Conservation (phyloP, 148 eudicot species). For the Fagopyrum tataricum region DNA sequence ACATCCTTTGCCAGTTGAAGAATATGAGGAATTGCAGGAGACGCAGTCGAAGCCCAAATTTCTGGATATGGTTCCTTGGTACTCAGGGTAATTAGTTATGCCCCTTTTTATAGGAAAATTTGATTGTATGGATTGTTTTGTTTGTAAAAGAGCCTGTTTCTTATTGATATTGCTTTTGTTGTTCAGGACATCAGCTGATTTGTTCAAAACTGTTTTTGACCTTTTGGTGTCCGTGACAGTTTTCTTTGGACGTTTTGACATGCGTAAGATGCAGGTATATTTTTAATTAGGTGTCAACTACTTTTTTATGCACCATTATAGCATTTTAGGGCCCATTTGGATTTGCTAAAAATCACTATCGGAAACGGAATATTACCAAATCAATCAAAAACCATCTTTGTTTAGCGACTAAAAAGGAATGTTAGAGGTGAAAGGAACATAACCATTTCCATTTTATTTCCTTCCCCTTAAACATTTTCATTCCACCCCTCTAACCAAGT, state of each 20-base stretch:
- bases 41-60: slow-evolving; percentile 81
- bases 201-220: slow-evolving; percentile 94
- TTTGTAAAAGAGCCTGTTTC: not conserved
- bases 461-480: no score
- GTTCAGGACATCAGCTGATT: slow-evolving; percentile 97
- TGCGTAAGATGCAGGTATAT: slow-evolving; percentile 99
- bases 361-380: no score
- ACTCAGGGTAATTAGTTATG: slow-evolving; percentile 72
- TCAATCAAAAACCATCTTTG: no score
- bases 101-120: slow-evolving; percentile 2
- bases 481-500: no score
- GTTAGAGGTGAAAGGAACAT: no score
- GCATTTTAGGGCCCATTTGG: no score
- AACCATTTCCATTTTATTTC: no score
- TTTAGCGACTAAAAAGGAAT: no score
- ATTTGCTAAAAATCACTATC: not conserved
- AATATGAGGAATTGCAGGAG: slow-evolving; percentile 61
- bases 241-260: slow-evolving; percentile 97
- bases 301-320: no score
- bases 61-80: slow-evolving; percentile 99
- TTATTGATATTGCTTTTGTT: not conserved
- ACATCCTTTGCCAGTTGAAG: slow-evolving; percentile 76
- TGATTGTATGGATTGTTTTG: not conserved
- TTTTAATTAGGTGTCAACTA: not conserved
- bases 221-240: slow-evolving; percentile 94